A percentile compares a stretch with the other conserved stretches of the same genome.
Conservation (phyloP, 202 grass and related monocot species). For the Schoenoplectus triqueter region DNA sequence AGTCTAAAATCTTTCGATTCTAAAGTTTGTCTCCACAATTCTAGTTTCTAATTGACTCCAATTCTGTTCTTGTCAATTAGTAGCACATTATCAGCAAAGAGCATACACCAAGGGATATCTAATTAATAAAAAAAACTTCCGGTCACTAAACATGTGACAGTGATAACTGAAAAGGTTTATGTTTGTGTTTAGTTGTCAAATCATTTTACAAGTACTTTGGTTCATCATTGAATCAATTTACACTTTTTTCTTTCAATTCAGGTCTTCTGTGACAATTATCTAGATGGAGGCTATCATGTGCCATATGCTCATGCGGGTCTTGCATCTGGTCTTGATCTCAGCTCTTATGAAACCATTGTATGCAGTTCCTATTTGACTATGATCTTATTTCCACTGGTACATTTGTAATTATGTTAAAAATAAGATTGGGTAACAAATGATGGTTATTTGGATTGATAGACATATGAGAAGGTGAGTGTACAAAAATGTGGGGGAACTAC, state of each 20-base stretch:
- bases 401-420: not conserved
- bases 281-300: constrained; percentile 98
- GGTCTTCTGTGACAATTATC: constrained; percentile 97
- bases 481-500: constrained; percentile 75
- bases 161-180: not conserved
- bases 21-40: too few relatives aligned
- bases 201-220: constrained; percentile 1
- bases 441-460: constrained; percentile 47
- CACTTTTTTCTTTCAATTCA: constrained; percentile 39
- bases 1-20: too few relatives aligned
- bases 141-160: not conserved
- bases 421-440: constrained; percentile 24
- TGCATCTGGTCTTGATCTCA: constrained; percentile 87
- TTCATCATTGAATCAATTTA: not conserved
- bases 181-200: not conserved
- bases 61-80: too few relatives aligned
- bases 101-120: not conserved
- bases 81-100: too few relatives aligned
- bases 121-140: not conserved
- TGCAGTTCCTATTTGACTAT: constrained; percentile 30
- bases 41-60: too few relatives aligned
- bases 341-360: constrained; percentile 87
- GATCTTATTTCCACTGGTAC: constrained; percentile 6
- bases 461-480: constrained; percentile 87
- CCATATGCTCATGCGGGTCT: constrained; percentile 89